phyloP scores from a whole-genome alignment of 2,329 filamentous ascomycete species.

The Verticillium alfalfae region DNA sequence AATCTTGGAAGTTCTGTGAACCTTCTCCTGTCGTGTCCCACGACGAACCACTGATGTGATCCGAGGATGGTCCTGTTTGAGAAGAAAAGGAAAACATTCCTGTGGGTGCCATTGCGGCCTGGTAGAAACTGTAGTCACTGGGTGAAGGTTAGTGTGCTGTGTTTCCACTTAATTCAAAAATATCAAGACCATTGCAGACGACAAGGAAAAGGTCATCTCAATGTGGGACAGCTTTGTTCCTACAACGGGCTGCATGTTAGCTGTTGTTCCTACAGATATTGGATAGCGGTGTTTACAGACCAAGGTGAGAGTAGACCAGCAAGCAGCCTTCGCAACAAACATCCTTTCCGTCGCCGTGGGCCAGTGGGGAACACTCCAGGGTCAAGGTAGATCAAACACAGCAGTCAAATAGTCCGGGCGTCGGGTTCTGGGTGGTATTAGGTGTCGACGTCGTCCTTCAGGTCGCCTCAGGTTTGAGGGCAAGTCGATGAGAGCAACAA shows the following conservation, averaged over 20 bases:
- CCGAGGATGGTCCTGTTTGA: conserved; percentile 54
- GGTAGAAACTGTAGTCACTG: conserved; percentile 53
- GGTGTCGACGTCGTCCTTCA: too few species aligned
- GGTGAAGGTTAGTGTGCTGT: conserved; percentile 50
- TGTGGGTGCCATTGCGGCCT: conserved; percentile 43
- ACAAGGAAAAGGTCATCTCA: conserved; percentile 22
- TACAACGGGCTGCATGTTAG: conserved; percentile 30
- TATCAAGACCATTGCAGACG: conserved; percentile 14
- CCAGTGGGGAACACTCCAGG: not conserved
- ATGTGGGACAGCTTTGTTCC: conserved; percentile 54
- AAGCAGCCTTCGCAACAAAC: not conserved
- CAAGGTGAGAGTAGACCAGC: conserved; percentile 9
- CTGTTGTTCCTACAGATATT: conserved; percentile 12
- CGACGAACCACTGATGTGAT: conserved; percentile 47
- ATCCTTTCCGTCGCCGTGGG: not conserved
- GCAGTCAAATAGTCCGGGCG: not conserved
- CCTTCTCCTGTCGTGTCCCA: conserved; percentile 55
- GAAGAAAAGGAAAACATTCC: conserved; percentile 54
- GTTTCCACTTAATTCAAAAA: conserved; percentile 33
- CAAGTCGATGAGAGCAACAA: too few species aligned
- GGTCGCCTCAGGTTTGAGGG: too few species aligned
- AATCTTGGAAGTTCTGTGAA: conserved; percentile 53
- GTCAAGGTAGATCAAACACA: not conserved
- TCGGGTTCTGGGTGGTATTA: not conserved
- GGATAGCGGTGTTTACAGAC: conserved; percentile 29